A percentile compares a stretch with the other conserved stretches of the same genome.
These are phyloP conservation scores for Akanthomyces muscarius DNA, from an alignment of 2,329 filamentous ascomycete species.

Conservation along the genomic window DNA sequence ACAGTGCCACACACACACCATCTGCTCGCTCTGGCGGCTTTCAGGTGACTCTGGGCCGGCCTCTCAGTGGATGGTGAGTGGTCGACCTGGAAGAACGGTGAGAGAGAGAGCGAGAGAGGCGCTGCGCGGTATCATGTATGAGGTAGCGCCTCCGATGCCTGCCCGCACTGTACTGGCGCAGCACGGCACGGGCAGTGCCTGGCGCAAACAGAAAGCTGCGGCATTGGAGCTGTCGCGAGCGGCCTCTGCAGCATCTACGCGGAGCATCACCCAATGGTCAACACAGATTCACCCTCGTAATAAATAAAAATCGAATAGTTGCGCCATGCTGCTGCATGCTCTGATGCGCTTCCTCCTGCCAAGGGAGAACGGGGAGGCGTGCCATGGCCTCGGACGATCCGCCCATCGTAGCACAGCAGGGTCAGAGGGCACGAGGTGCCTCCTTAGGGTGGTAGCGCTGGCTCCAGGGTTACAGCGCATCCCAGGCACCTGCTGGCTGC, in stretches of 20 bases:
- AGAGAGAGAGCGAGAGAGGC: neutral
- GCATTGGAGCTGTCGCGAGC: neutral
- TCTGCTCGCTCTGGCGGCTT: conserved; percentile 2
- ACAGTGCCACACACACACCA: conserved; percentile 5
- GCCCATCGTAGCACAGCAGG: neutral
- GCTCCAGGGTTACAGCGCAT: neutral
- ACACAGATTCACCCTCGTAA: neutral
- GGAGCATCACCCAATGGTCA: neutral
- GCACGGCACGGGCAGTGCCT: neutral
- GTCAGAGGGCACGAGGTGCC: no score
- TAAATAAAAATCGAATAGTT: neutral
- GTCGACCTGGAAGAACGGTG: conserved; percentile 1
- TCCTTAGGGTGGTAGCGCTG: neutral
- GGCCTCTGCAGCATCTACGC: neutral
- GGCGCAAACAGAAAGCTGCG: conserved; percentile 6
- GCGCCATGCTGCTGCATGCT: neutral
- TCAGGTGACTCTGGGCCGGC: conserved; percentile 9
- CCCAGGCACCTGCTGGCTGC: neutral
- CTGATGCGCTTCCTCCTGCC: neutral
- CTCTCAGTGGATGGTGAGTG: neutral
- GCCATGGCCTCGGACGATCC: neutral
- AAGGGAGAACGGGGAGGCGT: neutral
- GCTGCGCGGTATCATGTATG: neutral
- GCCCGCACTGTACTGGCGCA: neutral
- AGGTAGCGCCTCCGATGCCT: neutral